Conservation (phyloP, 2,329 filamentous ascomycete species). For the Albifimbria verrucaria region DNA sequence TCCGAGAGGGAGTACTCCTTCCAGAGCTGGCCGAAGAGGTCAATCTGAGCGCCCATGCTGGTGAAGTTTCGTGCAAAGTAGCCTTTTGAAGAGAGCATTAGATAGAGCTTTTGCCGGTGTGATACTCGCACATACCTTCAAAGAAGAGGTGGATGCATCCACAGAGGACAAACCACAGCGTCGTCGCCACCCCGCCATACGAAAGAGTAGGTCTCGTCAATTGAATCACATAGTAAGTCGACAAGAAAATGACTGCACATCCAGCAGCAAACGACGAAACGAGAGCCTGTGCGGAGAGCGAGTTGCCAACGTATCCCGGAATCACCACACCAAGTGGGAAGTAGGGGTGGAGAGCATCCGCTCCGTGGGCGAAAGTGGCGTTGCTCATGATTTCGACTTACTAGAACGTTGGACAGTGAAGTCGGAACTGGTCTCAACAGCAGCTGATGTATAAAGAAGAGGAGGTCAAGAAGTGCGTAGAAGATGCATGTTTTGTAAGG, state of each 20-base stretch:
- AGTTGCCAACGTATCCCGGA: conserved; percentile 63
- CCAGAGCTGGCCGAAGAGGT: conserved; percentile 53
- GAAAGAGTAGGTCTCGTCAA: conserved; percentile 49
- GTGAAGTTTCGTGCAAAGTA: conserved; percentile 45
- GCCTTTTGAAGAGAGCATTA: conserved; percentile 25
- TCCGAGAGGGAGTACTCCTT: conserved; percentile 57
- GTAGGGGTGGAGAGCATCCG: conserved; percentile 61
- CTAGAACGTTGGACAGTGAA: no score
- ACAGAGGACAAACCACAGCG: conserved; percentile 76
- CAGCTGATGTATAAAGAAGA: no score
- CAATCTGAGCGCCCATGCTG: conserved; percentile 33
- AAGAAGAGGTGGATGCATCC: conserved; percentile 44
- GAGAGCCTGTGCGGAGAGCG: conserved; percentile 55
- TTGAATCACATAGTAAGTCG: conserved; percentile 52
- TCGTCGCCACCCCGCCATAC: conserved; percentile 51
- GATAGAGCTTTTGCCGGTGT: no score
- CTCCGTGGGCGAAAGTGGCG: no score
- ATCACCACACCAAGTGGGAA: conserved; percentile 65
- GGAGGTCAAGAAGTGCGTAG: no score
- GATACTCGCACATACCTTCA: conserved; percentile 27
- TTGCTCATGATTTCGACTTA: no score
- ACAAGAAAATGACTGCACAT: conserved; percentile 53
- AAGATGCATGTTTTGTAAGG: no score
- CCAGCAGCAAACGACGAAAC: conserved; percentile 57
- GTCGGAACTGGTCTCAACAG: no score